These are phyloP conservation scores for Sanguinoderma infundibulare DNA, from an alignment of 1,284 basidiomycete genomes.

Conservation along the genomic window DNA sequence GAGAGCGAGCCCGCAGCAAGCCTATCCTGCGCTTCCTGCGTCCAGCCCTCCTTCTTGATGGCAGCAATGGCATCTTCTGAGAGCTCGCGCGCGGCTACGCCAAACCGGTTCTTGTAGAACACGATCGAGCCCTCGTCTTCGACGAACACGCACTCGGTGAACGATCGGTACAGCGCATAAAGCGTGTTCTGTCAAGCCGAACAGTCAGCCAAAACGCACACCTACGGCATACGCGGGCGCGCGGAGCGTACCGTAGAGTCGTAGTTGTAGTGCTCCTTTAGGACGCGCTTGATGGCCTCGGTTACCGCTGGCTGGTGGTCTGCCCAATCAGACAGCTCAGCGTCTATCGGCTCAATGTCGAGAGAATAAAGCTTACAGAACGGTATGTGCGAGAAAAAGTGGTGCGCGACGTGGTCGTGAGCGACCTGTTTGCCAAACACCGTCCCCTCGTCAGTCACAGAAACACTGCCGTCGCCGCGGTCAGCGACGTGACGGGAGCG, in stretches of 20 bases:
- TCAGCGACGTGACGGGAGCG: neutral
- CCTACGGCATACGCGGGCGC: no score
- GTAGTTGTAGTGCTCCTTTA: conserved; percentile 43
- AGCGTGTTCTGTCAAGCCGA: conserved; percentile 33
- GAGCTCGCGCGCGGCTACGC: conserved; percentile 37
- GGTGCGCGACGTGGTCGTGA: conserved; percentile 45
- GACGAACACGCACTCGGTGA: conserved; percentile 57
- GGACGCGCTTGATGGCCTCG: conserved; percentile 32
- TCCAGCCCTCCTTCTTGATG: conserved; percentile 27
- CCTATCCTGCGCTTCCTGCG: conserved; percentile 26
- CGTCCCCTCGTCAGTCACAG: neutral
- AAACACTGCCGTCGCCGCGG: neutral
- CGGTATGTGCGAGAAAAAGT: conserved; percentile 43
- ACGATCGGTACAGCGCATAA: conserved; percentile 41
- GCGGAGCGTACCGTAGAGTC: conserved; percentile 55
- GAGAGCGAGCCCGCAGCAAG: conserved; percentile 10
- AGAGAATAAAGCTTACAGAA: conserved; percentile 35
- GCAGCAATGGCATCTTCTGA: conserved; percentile 20
- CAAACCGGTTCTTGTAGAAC: conserved; percentile 77
- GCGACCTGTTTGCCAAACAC: conserved; percentile 34
- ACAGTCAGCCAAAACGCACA: neutral
- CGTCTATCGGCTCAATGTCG: neutral
- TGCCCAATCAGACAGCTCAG: conserved; percentile 43
- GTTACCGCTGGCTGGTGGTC: conserved; percentile 40
- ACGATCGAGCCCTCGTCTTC: conserved; percentile 78